Conservation (phyloP, 176 grass and related monocot species). For the Bonia amplexicaulis region DNA sequence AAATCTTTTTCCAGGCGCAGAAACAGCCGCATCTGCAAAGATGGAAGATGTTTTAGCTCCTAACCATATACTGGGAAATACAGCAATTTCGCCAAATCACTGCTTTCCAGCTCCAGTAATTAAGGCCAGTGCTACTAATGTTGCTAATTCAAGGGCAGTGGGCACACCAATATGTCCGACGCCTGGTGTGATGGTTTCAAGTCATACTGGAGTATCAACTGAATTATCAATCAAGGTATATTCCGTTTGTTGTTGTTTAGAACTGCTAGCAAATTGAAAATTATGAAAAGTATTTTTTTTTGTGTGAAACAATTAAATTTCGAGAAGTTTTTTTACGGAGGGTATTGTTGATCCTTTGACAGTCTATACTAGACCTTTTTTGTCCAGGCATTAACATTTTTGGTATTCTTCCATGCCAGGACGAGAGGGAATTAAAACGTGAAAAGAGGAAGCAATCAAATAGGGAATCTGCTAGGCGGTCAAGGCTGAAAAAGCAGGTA, state of each 20-base stretch:
- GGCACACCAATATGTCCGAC: slow-evolving; percentile 32
- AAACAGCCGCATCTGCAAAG: slow-evolving; percentile 48
- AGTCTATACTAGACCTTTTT: background rate
- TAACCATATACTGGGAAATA: slow-evolving; percentile 43
- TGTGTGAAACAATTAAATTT: background rate
- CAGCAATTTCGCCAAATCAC: slow-evolving; percentile 31
- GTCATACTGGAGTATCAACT: slow-evolving; percentile 34
- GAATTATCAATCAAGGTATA: slow-evolving; percentile 69
- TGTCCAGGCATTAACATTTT: background rate
- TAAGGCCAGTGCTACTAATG: slow-evolving; percentile 43
- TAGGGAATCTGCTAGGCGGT: slow-evolving; percentile 91
- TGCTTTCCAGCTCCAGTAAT: slow-evolving; percentile 46
- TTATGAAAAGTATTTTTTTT: background rate
- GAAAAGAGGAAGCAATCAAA: slow-evolving; percentile 90
- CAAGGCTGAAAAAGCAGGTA: slow-evolving; percentile 97
- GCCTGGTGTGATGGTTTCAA: slow-evolving; percentile 23
- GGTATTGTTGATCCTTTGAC: background rate
- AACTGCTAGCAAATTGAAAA: background rate
- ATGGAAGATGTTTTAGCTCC: slow-evolving; percentile 28
- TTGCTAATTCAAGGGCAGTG: slow-evolving; percentile 32
- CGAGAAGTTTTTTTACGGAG: background rate
- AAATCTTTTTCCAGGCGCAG: slow-evolving; percentile 36
- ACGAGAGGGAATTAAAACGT: slow-evolving; percentile 75
- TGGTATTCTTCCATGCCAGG: slow-evolving; percentile 30
- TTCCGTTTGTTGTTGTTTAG: background rate